Conservation (phyloP, 371 early-diverging fungal genomes). For the Entomophthora muscae region DNA sequence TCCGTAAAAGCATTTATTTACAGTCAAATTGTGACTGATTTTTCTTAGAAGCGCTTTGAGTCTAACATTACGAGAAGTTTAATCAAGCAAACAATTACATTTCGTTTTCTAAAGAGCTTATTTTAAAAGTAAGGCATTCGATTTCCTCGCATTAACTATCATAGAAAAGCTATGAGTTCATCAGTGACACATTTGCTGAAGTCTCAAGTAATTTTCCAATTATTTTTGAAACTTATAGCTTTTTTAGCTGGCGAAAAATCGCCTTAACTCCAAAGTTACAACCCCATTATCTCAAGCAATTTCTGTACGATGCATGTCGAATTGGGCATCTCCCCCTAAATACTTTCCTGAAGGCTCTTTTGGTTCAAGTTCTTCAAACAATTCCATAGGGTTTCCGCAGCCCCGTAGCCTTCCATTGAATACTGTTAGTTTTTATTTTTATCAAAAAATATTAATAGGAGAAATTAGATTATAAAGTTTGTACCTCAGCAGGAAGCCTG, state of each 20-base stretch:
- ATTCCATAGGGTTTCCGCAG: neutral
- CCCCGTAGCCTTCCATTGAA: conserved; percentile 4
- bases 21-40: too few species aligned
- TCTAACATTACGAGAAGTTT: too few species aligned
- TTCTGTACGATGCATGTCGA: neutral
- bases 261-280: neutral
- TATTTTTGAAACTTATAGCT: neutral
- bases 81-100: too few species aligned
- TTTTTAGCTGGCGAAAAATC: neutral
- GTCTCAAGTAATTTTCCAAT: neutral
- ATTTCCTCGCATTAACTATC: too few species aligned
- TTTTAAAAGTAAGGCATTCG: too few species aligned
- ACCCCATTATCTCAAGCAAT: neutral
- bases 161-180: neutral
- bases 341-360: neutral
- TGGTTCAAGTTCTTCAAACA: neutral
- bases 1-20: too few species aligned
- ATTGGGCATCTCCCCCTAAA: conserved; percentile 4
- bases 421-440: conserved; percentile 1
- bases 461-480: conserved; percentile 62
- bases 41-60: too few species aligned
- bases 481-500: conserved; percentile 97
- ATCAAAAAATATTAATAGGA: neutral
- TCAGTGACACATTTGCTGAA: neutral
- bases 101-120: too few species aligned